These are phyloP conservation scores for Solanum tarapatanum DNA, from an alignment of 257 asterid species.

Conservation along the genomic window DNA sequence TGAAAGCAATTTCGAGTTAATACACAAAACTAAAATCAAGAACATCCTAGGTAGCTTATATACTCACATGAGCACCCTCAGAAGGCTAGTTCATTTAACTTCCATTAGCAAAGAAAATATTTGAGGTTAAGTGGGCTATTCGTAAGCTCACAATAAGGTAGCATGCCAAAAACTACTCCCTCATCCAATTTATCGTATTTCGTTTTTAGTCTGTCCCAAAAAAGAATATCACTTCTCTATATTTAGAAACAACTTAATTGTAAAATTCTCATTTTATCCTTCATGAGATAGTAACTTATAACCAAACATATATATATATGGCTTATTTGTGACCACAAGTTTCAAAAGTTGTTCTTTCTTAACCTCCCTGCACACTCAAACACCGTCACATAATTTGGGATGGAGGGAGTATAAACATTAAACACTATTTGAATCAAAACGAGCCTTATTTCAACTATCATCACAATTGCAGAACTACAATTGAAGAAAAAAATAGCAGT, in stretches of 20 bases:
- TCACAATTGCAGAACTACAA: background rate
- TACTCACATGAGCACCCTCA: background rate
- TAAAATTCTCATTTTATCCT: background rate
- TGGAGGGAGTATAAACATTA: background rate
- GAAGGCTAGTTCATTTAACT: background rate
- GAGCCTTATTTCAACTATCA: background rate
- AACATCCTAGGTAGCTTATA: background rate
- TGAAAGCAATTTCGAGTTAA: background rate
- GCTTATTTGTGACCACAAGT: background rate
- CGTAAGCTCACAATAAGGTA: background rate
- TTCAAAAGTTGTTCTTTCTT: background rate
- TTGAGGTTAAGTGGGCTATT: background rate
- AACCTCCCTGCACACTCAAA: background rate
- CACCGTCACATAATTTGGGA: background rate
- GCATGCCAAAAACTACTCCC: background rate
- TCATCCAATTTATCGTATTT: background rate
- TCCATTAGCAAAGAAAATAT: background rate
- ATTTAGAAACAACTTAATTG: background rate
- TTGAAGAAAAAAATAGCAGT: background rate
- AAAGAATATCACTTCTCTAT: background rate
- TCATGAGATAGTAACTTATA: background rate
- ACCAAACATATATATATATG: background rate
- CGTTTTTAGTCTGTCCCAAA: background rate
- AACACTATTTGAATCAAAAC: background rate
- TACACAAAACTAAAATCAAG: background rate